phyloP scores from a whole-genome alignment of 2,329 filamentous ascomycete genomes.

The Epichloe festucae region DNA sequence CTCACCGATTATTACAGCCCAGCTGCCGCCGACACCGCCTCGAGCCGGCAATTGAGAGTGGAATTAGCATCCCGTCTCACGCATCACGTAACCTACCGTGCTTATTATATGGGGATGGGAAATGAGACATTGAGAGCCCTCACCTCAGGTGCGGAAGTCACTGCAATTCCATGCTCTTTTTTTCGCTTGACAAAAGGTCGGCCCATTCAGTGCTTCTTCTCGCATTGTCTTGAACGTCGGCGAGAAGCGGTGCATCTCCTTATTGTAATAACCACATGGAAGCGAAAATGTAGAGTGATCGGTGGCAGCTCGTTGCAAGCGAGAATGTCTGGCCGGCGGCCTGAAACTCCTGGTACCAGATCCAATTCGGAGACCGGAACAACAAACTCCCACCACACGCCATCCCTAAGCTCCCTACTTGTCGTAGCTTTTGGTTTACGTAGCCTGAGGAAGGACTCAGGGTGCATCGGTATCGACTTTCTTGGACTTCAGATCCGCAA shows the following conservation, averaged over 20 bases:
- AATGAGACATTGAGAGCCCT: not conserved
- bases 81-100: not conserved
- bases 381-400: conserved; percentile 6
- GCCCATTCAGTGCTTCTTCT: not conserved
- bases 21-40: too few relatives aligned
- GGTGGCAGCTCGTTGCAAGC: not conserved
- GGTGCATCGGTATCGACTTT: conserved; percentile 3
- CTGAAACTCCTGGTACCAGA: not conserved
- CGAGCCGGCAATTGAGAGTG: too few relatives aligned
- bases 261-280: too few relatives aligned
- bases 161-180: not conserved
- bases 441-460: conserved; percentile 4
- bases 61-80: not conserved
- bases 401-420: not conserved
- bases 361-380: conserved; percentile 6
- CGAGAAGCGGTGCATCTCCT: not conserved
- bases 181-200: not conserved
- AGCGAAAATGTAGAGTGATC: not conserved
- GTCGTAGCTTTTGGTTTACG: conserved; percentile 1
- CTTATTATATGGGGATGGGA: not conserved
- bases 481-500: conserved; percentile 6
- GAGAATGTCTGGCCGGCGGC: not conserved
- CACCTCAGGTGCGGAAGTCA: not conserved
- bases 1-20: too few relatives aligned
- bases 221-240: not conserved